Base-by-base conservation (phyloP, 2,329 filamentous ascomycete genomes). In the Pseudocercospora eumusae region DNA sequence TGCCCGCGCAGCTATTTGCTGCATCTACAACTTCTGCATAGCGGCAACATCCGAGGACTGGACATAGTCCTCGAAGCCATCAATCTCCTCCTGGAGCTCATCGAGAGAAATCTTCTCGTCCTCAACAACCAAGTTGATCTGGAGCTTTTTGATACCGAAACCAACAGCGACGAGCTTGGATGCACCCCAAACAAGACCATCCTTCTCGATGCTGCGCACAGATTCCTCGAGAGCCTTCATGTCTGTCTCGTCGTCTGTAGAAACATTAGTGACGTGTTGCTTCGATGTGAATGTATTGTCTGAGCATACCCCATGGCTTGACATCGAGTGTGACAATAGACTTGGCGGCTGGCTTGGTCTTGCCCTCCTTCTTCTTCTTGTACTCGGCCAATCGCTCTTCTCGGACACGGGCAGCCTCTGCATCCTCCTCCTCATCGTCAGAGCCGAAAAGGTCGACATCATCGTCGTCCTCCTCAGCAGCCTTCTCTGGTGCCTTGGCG, bases 121-220 rank as follows among this genome's bases (percentile, higher is more conserved):
- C 85, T 98, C 95, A 69, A 98, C 83, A 73, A 98, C 92, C 72
- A 98, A 81, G 88, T 91, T 98, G 84, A 99, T 96, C 86, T 98
- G 93, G 68, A 99, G 88, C 87, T 98, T 98, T 86, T 91, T 95
- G 85, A 99, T 96, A 85, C 95, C 95, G 85, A 91, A 99, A 75
- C 93, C 93, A 74, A 99, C 88, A 70, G 93, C 79, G 57, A 96
- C 88, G 69, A 96, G 84, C 85, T 95, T 91, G 79, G 90, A 93
- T 69, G 84, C 87, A 87, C 93, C 93, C 95, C 95, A 99, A 68
- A 96, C 88, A 66, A 99, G 91, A 82, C 95, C 95, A 55, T 98
- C 93, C 85, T 90, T 87, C 81, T 93, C 86, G 72, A 98, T 93
- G 70, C 82, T 80, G 74, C 92, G 90, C 72, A 98, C 93, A 68